Base-by-base conservation (phyloP, 352 stramenopile genomes). In the Elongisporangium undulatum region DNA sequence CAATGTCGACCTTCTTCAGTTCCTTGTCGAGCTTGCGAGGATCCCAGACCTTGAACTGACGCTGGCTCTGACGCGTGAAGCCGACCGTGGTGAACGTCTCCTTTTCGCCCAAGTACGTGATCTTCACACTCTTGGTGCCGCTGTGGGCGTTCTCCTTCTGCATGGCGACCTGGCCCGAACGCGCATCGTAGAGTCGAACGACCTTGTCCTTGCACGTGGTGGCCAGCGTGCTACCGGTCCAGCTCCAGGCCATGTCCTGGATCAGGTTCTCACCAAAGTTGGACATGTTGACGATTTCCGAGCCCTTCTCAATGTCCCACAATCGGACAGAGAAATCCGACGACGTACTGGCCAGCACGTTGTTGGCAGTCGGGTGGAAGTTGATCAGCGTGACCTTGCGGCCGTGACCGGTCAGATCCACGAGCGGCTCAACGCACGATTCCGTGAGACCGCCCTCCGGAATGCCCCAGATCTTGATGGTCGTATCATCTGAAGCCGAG, bases 181-280 rank as follows among this genome's bases (percentile, higher is more conserved):
- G 89, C 45, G 91, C 87, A 73, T 99, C 98, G 49, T 98, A 92
- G 50, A 99, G 81, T 59, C 97, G 92, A 45, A 99, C 84, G 20
- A 95, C 81, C 78, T 99, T 99, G 85, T 99, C 97, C 83, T 99
- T 99, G 81, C 94, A 98, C 16, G 94, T 95, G 8, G 92, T 97
- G 9, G 90, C 96, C 56, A 98, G 96, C 34, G 94, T 85, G 56
- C 92, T 96, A 58, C 98, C 98, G 26, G 92, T 96, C 75, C 93
- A 98, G 84, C 98, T 98, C 97, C 97, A 99, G 15, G 96, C 89
- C 59, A 99, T 72, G 75, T 99, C 97, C 69, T 99, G 97, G 66
- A 98, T 96, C 51, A 99, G 66, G 68, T 97, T 92, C 59, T 95
- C 77, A 58, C 96, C 90, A 55, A 77, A 71, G 45, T 83, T 68